A percentile compares a stretch with the other conserved stretches of the same genome.
Evolutionary conservation across 495 filamentous ascomycete genomes (phyloP).

Genomic region (Talaromyces adpressus): DNA sequence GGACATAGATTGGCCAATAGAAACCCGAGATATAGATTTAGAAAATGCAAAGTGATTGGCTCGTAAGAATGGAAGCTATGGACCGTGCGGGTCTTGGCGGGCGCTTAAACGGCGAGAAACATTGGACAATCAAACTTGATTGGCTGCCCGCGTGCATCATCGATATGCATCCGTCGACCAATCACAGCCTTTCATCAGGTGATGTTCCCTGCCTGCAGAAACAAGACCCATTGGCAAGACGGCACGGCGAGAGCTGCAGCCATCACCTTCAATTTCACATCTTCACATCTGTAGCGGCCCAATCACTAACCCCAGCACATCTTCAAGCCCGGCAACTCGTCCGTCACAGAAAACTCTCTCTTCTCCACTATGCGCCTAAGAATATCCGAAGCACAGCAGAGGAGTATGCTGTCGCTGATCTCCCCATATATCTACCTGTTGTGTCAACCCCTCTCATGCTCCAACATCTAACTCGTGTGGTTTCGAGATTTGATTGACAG

Average conservation of each 20-base stretch:
- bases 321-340: slow-evolving; percentile 3
- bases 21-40: not conserved
- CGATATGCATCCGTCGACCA: not conserved
- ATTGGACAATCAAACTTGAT: not conserved
- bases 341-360: not conserved
- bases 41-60: not conserved
- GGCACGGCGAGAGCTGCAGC: not conserved
- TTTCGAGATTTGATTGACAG: not conserved
- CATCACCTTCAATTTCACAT: not conserved
- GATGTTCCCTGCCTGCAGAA: not conserved
- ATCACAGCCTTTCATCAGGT: not conserved
- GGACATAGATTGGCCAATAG: not conserved
- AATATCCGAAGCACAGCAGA: not conserved
- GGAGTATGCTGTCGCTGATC: not conserved
- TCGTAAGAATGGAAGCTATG: not conserved
- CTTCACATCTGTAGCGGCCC: slow-evolving; percentile 1
- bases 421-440: slow-evolving; percentile 2
- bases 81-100: slow-evolving; percentile 1
- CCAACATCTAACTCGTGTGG: not conserved
- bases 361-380: slow-evolving; percentile 1
- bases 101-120: not conserved
- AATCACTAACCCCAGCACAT: not conserved
- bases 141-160: not conserved
- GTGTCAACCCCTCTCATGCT: not conserved
- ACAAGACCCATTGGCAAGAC: not conserved